phyloP scores from a whole-genome alignment of 2,329 filamentous ascomycete genomes.

The Nemania sp. region DNA sequence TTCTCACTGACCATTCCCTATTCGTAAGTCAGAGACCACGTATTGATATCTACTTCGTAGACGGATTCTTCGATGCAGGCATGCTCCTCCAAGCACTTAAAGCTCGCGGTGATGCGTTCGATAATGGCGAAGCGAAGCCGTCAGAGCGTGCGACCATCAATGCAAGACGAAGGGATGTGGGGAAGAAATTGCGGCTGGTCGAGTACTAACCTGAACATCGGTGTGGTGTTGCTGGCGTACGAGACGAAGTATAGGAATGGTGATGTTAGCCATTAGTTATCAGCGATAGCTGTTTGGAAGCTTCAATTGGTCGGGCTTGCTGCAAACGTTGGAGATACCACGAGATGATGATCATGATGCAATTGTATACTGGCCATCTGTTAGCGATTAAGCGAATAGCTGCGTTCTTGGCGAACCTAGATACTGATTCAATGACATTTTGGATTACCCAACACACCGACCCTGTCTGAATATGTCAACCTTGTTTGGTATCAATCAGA shows the following conservation, averaged over 20 bases:
- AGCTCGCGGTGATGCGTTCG: constrained; percentile 61
- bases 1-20: not conserved
- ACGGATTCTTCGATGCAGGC: constrained; percentile 96
- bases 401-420: too few species aligned
- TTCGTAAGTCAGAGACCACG: not conserved
- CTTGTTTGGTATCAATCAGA: too few species aligned
- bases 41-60: constrained; percentile 48
- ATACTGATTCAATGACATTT: too few species aligned
- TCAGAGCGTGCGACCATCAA: constrained; percentile 63
- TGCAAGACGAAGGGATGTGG: constrained; percentile 67
- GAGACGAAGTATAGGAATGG: not conserved
- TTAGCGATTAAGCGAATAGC: too few species aligned
- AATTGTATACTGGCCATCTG: not conserved
- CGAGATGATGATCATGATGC: constrained; percentile 7
- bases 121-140: constrained; percentile 55
- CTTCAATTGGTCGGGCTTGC: not conserved
- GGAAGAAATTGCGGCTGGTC: constrained; percentile 71
- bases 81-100: constrained; percentile 91
- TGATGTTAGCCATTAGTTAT: not conserved
- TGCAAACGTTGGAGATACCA: constrained; percentile 19
- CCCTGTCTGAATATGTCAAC: too few species aligned
- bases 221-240: too few species aligned
- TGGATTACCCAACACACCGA: too few species aligned
- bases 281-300: constrained; percentile 3
- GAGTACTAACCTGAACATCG: constrained; percentile 60